These are phyloP conservation scores for Leptodermis oblonga DNA, from an alignment of 257 asterid species.

Conservation along the genomic window DNA sequence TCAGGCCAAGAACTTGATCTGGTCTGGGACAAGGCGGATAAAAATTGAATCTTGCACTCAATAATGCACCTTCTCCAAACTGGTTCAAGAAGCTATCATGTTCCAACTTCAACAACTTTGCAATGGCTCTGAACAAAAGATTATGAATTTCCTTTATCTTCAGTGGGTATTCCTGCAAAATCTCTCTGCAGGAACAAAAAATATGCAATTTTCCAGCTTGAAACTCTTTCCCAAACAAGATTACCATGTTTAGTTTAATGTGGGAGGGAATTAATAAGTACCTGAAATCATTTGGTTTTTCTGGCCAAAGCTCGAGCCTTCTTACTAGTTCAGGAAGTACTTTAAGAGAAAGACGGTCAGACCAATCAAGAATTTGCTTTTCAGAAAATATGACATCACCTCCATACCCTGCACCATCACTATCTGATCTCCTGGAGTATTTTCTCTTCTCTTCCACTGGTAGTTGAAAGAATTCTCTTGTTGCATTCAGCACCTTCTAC, in stretches of 20 bases:
- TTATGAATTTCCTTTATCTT: neutral
- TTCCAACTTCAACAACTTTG: constrained; percentile 17
- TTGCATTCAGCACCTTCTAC: neutral
- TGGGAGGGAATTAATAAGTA: too few species aligned
- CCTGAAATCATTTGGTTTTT: neutral
- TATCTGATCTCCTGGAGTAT: neutral
- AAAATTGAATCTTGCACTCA: constrained; percentile 24
- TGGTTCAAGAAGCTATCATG: constrained; percentile 17
- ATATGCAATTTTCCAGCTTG: too few species aligned
- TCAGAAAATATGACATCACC: neutral
- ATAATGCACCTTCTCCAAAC: constrained; percentile 14
- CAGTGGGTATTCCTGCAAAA: constrained; percentile 7
- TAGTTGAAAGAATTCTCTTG: neutral
- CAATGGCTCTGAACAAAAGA: neutral
- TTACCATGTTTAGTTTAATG: too few species aligned
- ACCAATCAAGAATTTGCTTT: neutral
- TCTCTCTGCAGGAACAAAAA: constrained; percentile 13
- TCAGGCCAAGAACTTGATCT: constrained; percentile 28
- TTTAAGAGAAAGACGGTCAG: neutral
- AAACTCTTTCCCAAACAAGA: too few species aligned
- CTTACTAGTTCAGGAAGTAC: neutral
- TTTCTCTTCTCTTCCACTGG: neutral
- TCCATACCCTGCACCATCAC: neutral
- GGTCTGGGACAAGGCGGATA: constrained; percentile 45
- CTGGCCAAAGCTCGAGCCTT: constrained; percentile 2